These are phyloP conservation scores for Nigrospora oryzae DNA, from an alignment of 2,329 filamentous ascomycete species.

Conservation along the genomic window DNA sequence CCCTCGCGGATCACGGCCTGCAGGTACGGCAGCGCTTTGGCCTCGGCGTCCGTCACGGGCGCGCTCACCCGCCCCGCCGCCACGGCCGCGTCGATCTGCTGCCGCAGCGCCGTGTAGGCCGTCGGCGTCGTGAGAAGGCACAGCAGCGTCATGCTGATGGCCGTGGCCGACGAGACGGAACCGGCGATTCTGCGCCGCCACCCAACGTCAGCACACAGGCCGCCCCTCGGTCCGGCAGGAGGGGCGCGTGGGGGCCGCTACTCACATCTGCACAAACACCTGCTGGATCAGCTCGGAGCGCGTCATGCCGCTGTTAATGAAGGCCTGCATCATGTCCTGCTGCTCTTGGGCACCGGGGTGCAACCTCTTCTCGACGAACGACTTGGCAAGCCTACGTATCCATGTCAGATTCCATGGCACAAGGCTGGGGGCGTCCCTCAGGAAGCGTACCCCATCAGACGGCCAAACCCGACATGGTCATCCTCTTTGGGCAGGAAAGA, in stretches of 20 bases:
- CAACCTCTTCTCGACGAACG: constrained; percentile 16
- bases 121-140: constrained; percentile 13
- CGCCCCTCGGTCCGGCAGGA: too few relatives aligned
- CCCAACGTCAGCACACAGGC: too few relatives aligned
- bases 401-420: neutral
- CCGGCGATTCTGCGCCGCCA: constrained; percentile 10
- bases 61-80: constrained; percentile 13
- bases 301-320: constrained; percentile 26
- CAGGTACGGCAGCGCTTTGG: constrained; percentile 23
- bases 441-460: constrained; percentile 25
- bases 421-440: constrained; percentile 6
- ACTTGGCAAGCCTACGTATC: constrained; percentile 13
- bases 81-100: constrained; percentile 10
- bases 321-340: constrained; percentile 29
- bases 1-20: constrained; percentile 32
- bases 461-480: constrained; percentile 28
- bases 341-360: constrained; percentile 13
- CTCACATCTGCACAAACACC: constrained; percentile 29
- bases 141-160: constrained; percentile 15
- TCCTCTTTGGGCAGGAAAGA: constrained; percentile 24
- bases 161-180: constrained; percentile 13
- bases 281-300: constrained; percentile 27
- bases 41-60: constrained; percentile 16
- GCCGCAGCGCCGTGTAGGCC: constrained; percentile 9
- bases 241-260: neutral